Evolutionary conservation across 2,329 filamentous ascomycete genomes (phyloP), one percentile per base, ranked within the genome.

Genomic region (Hypoxylon sp.): DNA sequence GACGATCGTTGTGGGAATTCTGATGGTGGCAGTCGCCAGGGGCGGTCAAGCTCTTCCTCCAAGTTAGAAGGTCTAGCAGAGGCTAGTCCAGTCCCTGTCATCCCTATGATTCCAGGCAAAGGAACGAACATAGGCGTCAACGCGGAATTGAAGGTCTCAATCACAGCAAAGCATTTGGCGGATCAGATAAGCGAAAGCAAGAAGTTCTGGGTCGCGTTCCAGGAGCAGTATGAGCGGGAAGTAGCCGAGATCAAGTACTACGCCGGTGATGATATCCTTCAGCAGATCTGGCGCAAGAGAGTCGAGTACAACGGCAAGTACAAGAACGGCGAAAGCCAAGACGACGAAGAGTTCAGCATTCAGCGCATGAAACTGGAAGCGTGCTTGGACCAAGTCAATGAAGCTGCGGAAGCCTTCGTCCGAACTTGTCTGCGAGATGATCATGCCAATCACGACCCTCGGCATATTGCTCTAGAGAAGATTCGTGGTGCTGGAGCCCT

Each of bases 221-320:
- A 65, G 13, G 52, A 71, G 10, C 65, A 70, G 2, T 79, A 72
- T 50, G 71, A 69, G 10, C 49, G 60, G 1, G 75, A 77, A 25
- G 69, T 76, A 48, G 50, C 67, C 3, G 55, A 30, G 5, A 68
- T 79, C 41, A 73, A 60, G 45, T 45, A 60, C 17, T 77, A 77
- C 60, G 71, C 64, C 48, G 65, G 61, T 19, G 53, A 52, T 5
- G 55, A 63, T 30, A 53, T 73, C 13, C 72, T 77, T 14, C 69
- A 72, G 45, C 70, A 69, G n/a, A 72, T 77, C 19, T 78, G 77
- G 77, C 64, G 63, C 17, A 67, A 71, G 55, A 77, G 69, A 57
- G 67, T 74, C 10, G 68, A 70, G 30, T 56, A 65, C 9, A 70
- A 70, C 34, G 38, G 45, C 32, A 69, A 68, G 28, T 55, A 64